Base-by-base conservation (phyloP, 805 yeast species). In the Diddensiella transvaalensis region DNA sequence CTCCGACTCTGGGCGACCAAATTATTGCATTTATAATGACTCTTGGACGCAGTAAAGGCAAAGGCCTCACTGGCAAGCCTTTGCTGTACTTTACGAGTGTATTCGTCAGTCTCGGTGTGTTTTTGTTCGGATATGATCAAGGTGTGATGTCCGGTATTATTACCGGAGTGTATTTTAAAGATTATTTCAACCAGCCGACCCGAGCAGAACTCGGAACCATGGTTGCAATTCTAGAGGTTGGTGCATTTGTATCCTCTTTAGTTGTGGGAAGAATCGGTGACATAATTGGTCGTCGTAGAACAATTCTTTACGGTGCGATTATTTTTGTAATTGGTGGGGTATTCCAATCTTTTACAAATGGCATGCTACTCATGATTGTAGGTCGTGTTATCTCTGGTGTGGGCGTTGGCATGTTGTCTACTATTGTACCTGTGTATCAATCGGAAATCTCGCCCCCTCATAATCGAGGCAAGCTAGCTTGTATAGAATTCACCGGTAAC, bases 91-190 rank as follows among this genome's bases (percentile, higher is more conserved):
- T 71, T 53, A 71, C 74, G 19, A 61, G 71, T 22, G 60, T 71
- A 23, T 72, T 72, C 52, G 76, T 71, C 33, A 69, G 74, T 17
- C 60, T 71, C 8, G 76, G 76, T 24, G 76, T 83, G 29, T 82
- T 85, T 46, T 70, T 85, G 21, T 85, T 85, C 58, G 93, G 93
- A 2, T 85, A 83, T 63, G 90, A 83, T 62, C 89, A 89, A 67
- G 96, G 96, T 49, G 95, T 88, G 42, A 87, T 90, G 79, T 81
- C 89, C 41, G 95, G 96, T 2, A 80, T 90, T 40, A 70, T 90
- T 46, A 85, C 93, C 32, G 88, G 85, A 43, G 75, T 73, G 5
- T 76, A 83, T 48, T 89, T 89, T 66, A 77, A 77, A 52, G 70
- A 70, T 18, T 87, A 83, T 65, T 89, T 87, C 66, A 62, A 81